Evolutionary conservation across 257 asterid genomes (phyloP).

Genomic region (Solanum sparsipilum): DNA sequence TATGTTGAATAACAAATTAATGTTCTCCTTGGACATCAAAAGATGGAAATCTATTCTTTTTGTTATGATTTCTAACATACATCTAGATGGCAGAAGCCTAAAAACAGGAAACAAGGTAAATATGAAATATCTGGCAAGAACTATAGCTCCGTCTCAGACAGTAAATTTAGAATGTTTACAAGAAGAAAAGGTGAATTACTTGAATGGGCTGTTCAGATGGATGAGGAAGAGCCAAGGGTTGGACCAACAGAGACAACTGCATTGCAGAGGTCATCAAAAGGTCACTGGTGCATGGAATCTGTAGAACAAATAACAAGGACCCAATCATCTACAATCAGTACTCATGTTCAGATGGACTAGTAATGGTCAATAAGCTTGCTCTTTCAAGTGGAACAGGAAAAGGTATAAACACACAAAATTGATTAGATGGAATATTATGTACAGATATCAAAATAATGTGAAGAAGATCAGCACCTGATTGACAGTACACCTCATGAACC

Average conservation of each 20-base stretch:
- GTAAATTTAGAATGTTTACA: neutral
- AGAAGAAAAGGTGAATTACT: conserved; percentile 30
- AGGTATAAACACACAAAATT: conserved; percentile 2
- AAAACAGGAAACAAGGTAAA: neutral
- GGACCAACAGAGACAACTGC: conserved; percentile 94
- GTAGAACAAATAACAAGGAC: neutral
- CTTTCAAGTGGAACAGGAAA: conserved; percentile 12
- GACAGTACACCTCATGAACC: conserved; percentile 89
- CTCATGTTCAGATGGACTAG: neutral
- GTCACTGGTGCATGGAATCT: conserved; percentile 93
- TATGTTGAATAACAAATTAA: neutral
- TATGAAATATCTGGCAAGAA: neutral
- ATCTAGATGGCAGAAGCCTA: neutral
- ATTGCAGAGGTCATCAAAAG: conserved; percentile 87
- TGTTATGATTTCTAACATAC: neutral
- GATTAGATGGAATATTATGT: neutral
- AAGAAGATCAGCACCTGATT: conserved; percentile 46
- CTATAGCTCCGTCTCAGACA: neutral
- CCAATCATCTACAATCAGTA: neutral
- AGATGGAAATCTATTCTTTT: neutral
- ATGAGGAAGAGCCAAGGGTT: conserved; percentile 94
- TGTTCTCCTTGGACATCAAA: neutral
- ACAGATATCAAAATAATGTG: neutral
- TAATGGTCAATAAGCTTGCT: neutral
- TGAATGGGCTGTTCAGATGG: conserved; percentile 94